Evolutionary conservation across 2,329 filamentous ascomycete species (phyloP).

Genomic region (Fusarium sp.): DNA sequence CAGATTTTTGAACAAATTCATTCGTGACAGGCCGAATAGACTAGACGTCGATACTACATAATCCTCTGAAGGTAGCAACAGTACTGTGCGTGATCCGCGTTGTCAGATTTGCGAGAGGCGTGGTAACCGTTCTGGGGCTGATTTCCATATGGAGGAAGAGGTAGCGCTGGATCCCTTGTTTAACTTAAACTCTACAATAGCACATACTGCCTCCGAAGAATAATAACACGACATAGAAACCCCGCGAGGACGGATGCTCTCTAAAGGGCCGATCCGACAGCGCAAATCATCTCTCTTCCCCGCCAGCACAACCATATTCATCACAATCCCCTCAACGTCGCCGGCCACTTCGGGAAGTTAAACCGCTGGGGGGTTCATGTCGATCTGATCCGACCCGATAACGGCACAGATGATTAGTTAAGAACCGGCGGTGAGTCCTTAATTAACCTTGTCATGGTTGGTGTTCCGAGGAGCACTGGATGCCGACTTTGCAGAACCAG

Average conservation of each 20-base stretch:
- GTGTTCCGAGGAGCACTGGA: conserved; percentile 53
- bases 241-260: background rate
- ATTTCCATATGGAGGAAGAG: background rate
- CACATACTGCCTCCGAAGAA: background rate
- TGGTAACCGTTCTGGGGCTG: conserved; percentile 3
- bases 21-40: conserved; percentile 1
- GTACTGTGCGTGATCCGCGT: conserved; percentile 2
- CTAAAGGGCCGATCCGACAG: conserved; percentile 4
- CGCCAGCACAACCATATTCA: conserved; percentile 9
- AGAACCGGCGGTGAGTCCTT: conserved; percentile 42
- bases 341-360: conserved; percentile 36
- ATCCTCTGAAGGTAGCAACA: background rate
- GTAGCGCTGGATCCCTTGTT: background rate
- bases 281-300: conserved; percentile 28
- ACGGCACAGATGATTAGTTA: conserved; percentile 27
- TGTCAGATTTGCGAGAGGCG: conserved; percentile 19
- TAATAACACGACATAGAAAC: background rate
- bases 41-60: background rate
- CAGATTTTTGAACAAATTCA: conserved; percentile 19
- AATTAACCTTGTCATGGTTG: conserved; percentile 48
- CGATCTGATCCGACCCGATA: conserved; percentile 34
- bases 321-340: conserved; percentile 14
- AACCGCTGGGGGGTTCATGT: conserved; percentile 32
- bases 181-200: background rate
- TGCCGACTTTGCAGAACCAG: conserved; percentile 56